Base-by-base conservation (phyloP, 2,329 filamentous ascomycete genomes). In the Pyricularia pennisetigena region DNA sequence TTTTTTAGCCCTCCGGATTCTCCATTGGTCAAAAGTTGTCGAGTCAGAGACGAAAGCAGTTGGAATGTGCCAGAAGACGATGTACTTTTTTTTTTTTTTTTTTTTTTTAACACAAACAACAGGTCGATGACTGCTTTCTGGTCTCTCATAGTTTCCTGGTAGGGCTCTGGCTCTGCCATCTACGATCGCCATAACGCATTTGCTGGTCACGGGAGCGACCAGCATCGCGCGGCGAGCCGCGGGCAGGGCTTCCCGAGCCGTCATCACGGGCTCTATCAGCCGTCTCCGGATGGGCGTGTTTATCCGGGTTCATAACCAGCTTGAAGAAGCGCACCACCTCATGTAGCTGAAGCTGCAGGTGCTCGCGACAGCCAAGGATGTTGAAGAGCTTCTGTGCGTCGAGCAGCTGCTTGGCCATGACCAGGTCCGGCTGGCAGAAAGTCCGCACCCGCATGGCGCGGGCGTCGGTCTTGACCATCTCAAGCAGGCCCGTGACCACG, bases 391-490 rank as follows among this genome's bases (percentile, higher is more conserved):
- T 79, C 76, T 85, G 83, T 0, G 82, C 73, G 70, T 88, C 85
- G 2, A 85, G 75, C 7, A 88, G 76, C 73, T 87, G 85, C 78
- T 86, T 87, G 4, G 83, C 83, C 68, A 87, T 79, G 28, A 85
- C 84, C 0, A 82, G 79, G 72, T 88, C 86, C 0, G 85, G 85
- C 71, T 86, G 83, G 74, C 85, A 87, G 70, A 83, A 85, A 0
- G 85, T 87, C 57, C 83, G 82, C 54, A 87, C 73, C 26, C 82
- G 78, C 76, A 88, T 82, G 9, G 77, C 78, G 54, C 85, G 79
- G 1, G 85, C 83, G 71, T 87, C 82, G 29, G 78, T 75, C 69
- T 81, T 82, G 82, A 86, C 85, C 66, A 82, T 79, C 61, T 83
- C 79, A 7, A 88, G 74, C 7, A 87, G 76, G 1, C 81, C 83